phyloP scores from a whole-genome alignment of 2,329 filamentous ascomycete species.

The Cucurbitaria berberidis region DNA sequence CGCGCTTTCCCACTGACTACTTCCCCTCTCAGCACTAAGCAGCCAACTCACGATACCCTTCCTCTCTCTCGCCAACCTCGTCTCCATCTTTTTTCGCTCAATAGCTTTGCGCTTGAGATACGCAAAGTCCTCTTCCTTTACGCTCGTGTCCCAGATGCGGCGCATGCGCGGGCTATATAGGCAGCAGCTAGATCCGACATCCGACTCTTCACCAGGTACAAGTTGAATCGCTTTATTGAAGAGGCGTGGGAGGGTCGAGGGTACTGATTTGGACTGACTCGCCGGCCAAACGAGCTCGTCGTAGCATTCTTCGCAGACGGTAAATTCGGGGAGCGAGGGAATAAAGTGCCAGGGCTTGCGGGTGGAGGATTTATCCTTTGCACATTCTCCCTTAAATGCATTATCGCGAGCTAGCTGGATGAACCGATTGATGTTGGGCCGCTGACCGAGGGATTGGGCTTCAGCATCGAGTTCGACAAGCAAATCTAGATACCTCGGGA shows the following conservation, averaged over 20 bases:
- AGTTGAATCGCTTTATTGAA: constrained; percentile 63
- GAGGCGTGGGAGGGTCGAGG: constrained; percentile 42
- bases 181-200: constrained; percentile 66
- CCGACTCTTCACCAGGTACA: constrained; percentile 56
- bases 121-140: constrained; percentile 69
- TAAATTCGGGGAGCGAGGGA: constrained; percentile 75
- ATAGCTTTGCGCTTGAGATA: constrained; percentile 68
- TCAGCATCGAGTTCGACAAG: constrained; percentile 61
- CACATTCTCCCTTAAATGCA: constrained; percentile 62
- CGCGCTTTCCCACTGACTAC: constrained; percentile 32
- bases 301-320: constrained; percentile 87
- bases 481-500: constrained; percentile 62
- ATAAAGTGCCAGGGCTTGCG: constrained; percentile 78
- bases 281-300: constrained; percentile 77
- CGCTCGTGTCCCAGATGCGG: constrained; percentile 70
- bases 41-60: constrained; percentile 44
- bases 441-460: constrained; percentile 40
- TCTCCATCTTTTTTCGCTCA: constrained; percentile 51
- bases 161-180: constrained; percentile 84
- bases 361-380: constrained; percentile 66
- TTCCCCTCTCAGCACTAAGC: constrained; percentile 28
- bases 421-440: constrained; percentile 65
- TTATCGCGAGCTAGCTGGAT: constrained; percentile 65
- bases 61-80: constrained; percentile 52
- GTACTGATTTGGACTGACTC: constrained; percentile 55